Evolutionary conservation across 2,329 filamentous ascomycete genomes (phyloP), one percentile per base, ranked within the genome.

Genomic region (Clarireedia homoeocarpa): DNA sequence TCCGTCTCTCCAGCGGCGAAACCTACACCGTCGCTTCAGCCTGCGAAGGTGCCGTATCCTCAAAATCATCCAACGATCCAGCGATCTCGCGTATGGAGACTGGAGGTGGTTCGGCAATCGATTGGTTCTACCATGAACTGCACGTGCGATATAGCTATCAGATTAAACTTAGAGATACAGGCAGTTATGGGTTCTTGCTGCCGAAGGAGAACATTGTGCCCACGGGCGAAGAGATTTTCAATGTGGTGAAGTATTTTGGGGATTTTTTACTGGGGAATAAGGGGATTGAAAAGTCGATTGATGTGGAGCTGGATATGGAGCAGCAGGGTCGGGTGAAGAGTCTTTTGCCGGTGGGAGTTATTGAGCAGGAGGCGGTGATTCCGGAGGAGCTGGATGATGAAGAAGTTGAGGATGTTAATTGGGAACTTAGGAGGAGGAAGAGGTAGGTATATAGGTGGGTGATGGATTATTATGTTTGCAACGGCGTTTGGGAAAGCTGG

Each of bases 51-150:
- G 87, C 88, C 17, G 79, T 88, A 1, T 66, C 73, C 7, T 61
- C 64, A 53, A 67, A 65, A 65, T 63, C 62, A 69, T 56, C 61
- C 3, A 70, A 48, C 57, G 65, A 42, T 9, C 38, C 44, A n/a
- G 17, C 26, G 7, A 23, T 34, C 58, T 66, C 75, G 3, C 76
- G 83, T 40, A 81, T 91, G 60, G 88, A 94, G 68, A 81, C 81
- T 0, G 83, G 85, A 3, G 91, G 92, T 40, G 92, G 92, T 2
- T 91, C 88, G 49, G 89, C 89, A 1, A 83, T 97, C 44, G 94
- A 97, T 71, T 97, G 89, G 84, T 96, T 99, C 72, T 96, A 95
- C 69, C 89, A 95, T 64, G 87, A 95, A 65, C 73, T 97, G 59
- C 76, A 79, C 48, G 88, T 92, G 17, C 84, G 83, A 60, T 95